phyloP scores from a whole-genome alignment of 495 filamentous ascomycete species.

The Penicillium flavigenum region DNA sequence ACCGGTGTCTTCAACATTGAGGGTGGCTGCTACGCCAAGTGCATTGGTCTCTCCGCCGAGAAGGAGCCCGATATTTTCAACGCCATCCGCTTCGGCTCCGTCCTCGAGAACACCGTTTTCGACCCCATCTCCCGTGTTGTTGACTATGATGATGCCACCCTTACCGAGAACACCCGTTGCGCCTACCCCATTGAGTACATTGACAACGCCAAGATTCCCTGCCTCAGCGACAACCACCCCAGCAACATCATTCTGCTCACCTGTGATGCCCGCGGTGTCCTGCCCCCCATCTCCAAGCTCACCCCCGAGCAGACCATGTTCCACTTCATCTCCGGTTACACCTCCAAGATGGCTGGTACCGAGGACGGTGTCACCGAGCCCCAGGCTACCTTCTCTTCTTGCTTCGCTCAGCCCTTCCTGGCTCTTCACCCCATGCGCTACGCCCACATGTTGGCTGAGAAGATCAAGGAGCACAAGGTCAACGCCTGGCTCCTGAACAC shows the following conservation, averaged over 20 bases:
- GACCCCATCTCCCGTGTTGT: conserved; percentile 84
- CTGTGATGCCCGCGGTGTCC: conserved; percentile 94
- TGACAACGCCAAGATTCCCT: conserved; percentile 96
- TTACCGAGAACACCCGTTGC: conserved; percentile 97
- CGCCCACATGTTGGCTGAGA: conserved; percentile 94
- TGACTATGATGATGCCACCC: conserved; percentile 90
- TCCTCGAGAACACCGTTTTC: conserved; percentile 98
- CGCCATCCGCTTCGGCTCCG: conserved; percentile 94
- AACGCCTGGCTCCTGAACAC: conserved; percentile 99
- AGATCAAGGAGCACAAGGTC: conserved; percentile 91
- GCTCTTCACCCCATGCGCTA: conserved; percentile 99
- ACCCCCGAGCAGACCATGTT: conserved; percentile 97
- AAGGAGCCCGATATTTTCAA: conserved; percentile 98
- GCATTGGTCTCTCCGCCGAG: conserved; percentile 94
- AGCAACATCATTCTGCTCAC: conserved; percentile 97
- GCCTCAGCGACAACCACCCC: conserved; percentile 81
- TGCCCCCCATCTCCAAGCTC: conserved; percentile 97
- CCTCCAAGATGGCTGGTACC: conserved; percentile 99
- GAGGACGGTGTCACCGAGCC: conserved; percentile 96
- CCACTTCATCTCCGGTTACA: conserved; percentile 99
- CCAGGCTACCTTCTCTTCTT: conserved; percentile 97
- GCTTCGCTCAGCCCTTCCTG: conserved; percentile 99
- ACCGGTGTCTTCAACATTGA: conserved; percentile 98
- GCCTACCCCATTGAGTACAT: conserved; percentile 99
- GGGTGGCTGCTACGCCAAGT: conserved; percentile 99